These are phyloP conservation scores for Pseudopithomyces maydicus DNA, from an alignment of 2,329 filamentous ascomycete genomes.

Conservation along the genomic window DNA sequence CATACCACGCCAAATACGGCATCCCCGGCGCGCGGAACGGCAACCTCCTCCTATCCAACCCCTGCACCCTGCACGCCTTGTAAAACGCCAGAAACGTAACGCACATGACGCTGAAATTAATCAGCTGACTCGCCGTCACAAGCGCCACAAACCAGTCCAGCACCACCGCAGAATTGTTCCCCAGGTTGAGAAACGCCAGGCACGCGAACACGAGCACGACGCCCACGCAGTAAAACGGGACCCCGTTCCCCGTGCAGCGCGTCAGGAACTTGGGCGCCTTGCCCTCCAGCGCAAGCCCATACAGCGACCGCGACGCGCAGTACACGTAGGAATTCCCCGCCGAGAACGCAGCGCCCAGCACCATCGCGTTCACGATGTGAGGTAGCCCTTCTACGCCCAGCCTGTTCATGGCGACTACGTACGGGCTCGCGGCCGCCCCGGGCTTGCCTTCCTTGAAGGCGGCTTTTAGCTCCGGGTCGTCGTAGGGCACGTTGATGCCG, in stretches of 20 bases:
- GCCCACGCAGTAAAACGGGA: slow-evolving; percentile 75
- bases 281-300: slow-evolving; percentile 59
- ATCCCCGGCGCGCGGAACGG: slow-evolving; percentile 73
- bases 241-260: slow-evolving; percentile 63
- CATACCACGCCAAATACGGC: slow-evolving; percentile 74
- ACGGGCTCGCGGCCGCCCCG: slow-evolving; percentile 70
- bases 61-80: slow-evolving; percentile 71
- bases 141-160: slow-evolving; percentile 76
- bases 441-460: slow-evolving; percentile 65
- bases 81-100: slow-evolving; percentile 75
- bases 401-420: slow-evolving; percentile 65
- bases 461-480: slow-evolving; percentile 65
- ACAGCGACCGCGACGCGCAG: slow-evolving; percentile 59
- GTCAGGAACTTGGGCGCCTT: slow-evolving; percentile 61
- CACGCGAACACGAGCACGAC: slow-evolving; percentile 71
- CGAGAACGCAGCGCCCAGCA: slow-evolving; percentile 60
- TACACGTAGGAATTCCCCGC: slow-evolving; percentile 63
- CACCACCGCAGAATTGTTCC: slow-evolving; percentile 69
- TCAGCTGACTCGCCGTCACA: slow-evolving; percentile 70
- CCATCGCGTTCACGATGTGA: slow-evolving; percentile 64
- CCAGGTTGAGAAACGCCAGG: slow-evolving; percentile 76
- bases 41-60: slow-evolving; percentile 68
- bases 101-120: slow-evolving; percentile 59
- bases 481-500: slow-evolving; percentile 70
- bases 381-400: slow-evolving; percentile 60